Evolutionary conservation across 2,329 filamentous ascomycete genomes (phyloP).

Genomic region (Trichophaea hybrida): DNA sequence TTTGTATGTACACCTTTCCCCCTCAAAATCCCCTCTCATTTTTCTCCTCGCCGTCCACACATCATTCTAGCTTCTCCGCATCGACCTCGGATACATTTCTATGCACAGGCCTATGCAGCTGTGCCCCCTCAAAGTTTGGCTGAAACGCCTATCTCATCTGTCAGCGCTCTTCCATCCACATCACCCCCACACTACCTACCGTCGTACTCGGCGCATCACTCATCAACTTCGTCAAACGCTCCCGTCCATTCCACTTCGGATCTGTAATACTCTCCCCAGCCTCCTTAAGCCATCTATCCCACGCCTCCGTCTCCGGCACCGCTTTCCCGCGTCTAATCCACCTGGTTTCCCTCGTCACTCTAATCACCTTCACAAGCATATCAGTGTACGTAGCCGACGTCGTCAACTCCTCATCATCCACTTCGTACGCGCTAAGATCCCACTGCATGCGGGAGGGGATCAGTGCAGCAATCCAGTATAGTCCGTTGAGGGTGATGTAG

Average conservation of each 20-base stretch:
- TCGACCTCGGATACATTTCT: too few relatives aligned
- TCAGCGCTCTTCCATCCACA: too few relatives aligned
- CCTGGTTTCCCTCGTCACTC: conserved; percentile 38
- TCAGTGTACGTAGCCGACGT: conserved; percentile 39
- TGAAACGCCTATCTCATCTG: too few relatives aligned
- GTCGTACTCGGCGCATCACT: not conserved
- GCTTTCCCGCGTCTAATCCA: conserved; percentile 42
- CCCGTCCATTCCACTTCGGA: not conserved
- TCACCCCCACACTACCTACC: not conserved
- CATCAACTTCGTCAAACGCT: not conserved
- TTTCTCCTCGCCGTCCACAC: too few relatives aligned
- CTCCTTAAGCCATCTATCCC: conserved; percentile 41
- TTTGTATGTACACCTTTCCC: too few relatives aligned
- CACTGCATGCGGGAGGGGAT: conserved; percentile 39
- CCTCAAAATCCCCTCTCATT: too few relatives aligned
- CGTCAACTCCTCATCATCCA: conserved; percentile 30
- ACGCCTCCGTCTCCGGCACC: conserved; percentile 40
- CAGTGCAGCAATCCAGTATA: conserved; percentile 45
- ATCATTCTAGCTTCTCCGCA: too few relatives aligned
- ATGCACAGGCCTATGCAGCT: too few relatives aligned
- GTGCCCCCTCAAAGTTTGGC: too few relatives aligned
- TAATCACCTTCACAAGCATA: conserved; percentile 46
- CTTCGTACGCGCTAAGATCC: conserved; percentile 42
- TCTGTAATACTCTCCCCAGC: conserved; percentile 28
- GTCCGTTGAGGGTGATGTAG: conserved; percentile 46